These are phyloP conservation scores for Camellia oleifera DNA, from an alignment of 179 eudicot species.

Conservation along the genomic window DNA sequence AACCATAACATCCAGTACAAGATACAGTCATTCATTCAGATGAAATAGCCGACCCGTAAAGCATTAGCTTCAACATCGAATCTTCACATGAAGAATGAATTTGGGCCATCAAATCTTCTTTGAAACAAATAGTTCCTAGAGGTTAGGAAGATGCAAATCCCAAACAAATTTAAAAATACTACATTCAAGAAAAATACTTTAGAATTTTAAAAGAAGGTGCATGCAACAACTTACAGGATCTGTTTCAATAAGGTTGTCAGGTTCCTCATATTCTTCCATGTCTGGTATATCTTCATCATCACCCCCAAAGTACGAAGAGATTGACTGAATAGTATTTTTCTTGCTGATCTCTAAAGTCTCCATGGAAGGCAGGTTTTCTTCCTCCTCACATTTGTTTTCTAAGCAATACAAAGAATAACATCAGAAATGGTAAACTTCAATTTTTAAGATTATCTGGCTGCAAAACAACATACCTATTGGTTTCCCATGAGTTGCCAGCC, in stretches of 20 bases:
- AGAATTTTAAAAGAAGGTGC: not conserved
- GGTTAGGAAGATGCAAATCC: too few relatives aligned
- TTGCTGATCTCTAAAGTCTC: conserved; percentile 72
- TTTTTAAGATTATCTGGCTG: not conserved
- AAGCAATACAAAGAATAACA: conserved; percentile 20
- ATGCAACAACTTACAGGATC: conserved; percentile 45
- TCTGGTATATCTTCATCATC: conserved; percentile 93
- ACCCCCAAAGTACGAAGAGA: conserved; percentile 82
- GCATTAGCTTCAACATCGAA: too few relatives aligned
- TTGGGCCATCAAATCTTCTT: too few relatives aligned
- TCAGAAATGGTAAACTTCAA: conserved; percentile 5
- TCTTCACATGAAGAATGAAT: too few relatives aligned
- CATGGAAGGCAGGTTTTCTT: conserved; percentile 89
- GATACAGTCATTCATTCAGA: too few relatives aligned
- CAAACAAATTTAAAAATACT: too few relatives aligned
- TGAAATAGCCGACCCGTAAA: too few relatives aligned
- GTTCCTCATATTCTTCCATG: conserved; percentile 81
- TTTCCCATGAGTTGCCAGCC: conserved; percentile 98
- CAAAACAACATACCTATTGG: conserved; percentile 60
- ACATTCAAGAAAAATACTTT: not conserved
- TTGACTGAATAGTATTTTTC: conserved; percentile 65
- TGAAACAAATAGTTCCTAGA: too few relatives aligned
- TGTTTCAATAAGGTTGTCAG: conserved; percentile 70
- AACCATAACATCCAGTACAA: too few relatives aligned
- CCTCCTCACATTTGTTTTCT: conserved; percentile 62